These are phyloP conservation scores for Chondrostereum purpureum DNA, from an alignment of 1,284 basidiomycete species.

Conservation along the genomic window DNA sequence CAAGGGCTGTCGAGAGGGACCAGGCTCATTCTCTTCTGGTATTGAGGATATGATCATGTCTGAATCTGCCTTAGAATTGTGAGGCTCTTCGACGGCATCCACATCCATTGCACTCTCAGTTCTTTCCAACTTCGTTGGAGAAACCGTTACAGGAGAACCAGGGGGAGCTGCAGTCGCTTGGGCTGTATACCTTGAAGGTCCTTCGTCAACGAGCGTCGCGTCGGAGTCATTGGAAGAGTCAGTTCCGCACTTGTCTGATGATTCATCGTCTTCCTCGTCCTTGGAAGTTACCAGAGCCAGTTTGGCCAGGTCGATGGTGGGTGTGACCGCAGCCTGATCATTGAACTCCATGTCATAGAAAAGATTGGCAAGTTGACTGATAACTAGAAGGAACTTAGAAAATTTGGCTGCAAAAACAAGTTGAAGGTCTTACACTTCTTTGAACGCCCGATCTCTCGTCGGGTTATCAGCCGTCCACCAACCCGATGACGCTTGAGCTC, in stretches of 20 bases:
- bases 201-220: conserved; percentile 77
- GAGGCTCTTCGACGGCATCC: conserved; percentile 31
- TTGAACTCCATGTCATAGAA: conserved; percentile 75
- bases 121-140: conserved; percentile 35
- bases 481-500: conserved; percentile 78
- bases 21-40: conserved; percentile 20
- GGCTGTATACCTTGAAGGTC: conserved; percentile 28
- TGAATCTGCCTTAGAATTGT: conserved; percentile 41
- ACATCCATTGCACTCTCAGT: conserved; percentile 43
- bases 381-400: conserved; percentile 43
- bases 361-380: conserved; percentile 69
- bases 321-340: conserved; percentile 67
- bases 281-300: conserved; percentile 84
- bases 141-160: conserved; percentile 10
- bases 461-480: conserved; percentile 78
- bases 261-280: conserved; percentile 82
- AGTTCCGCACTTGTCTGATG: conserved; percentile 54
- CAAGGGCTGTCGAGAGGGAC: conserved; percentile 14
- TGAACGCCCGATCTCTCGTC: conserved; percentile 75
- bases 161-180: conserved; percentile 14
- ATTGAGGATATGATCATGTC: conserved; percentile 34
- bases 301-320: conserved; percentile 82
- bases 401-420: neutral
- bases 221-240: conserved; percentile 81
- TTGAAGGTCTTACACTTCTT: conserved; percentile 59